Base-by-base conservation (phyloP, 2,329 filamentous ascomycete genomes). In the Diaporthe nobilis region DNA sequence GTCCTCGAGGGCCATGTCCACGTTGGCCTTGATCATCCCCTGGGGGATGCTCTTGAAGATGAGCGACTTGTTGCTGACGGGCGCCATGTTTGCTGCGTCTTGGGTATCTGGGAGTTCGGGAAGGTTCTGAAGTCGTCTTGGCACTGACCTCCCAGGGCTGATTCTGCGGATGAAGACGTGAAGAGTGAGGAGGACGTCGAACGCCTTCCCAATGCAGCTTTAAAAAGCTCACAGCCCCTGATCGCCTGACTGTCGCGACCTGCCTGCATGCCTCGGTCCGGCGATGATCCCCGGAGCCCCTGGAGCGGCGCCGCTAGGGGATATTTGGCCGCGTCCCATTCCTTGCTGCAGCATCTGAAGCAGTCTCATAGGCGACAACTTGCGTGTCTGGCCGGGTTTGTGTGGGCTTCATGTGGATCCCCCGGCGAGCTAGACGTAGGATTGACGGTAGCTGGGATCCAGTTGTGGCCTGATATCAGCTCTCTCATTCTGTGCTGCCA, bases 1-100 rank as follows among this genome's bases (percentile, higher is more conserved):
- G 57, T 73, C 63, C 68, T 73, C 73, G 25, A 77, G 61, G 63
- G 37, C 73, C 73, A 75, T 73, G 49, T 75, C 63, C 70, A 75
- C 76, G 15, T 73, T 70, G 17, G 61, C 39, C 42, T 42, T 49
- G 57, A 77, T 77, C 39, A 58, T 37, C 39, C 70, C 76, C 63
- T 63, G 25, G 1, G 76, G 76, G 49, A 73, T 61, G 22, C 15
- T 25, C 76, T 76, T 77, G 60, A 71, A 76, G 65, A 76, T 47
- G 15, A 76, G 60, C 4, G 72, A 44, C 44, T 76, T 76, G 72
- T 63, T 76, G 53, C 51, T 68, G 68, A 76, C 68, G 44, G 72
- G 47, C 60, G 71, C 58, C 71, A 73, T 73, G 7, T 28, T 47
- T 65, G n/a, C 58, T 25, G 58, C 25, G 15, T 39, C 31, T 34